A percentile compares a stretch with the other conserved stretches of the same genome.
Evolutionary conservation across 2,329 filamentous ascomycete species (phyloP).

Genomic region (Fusarium citri): DNA sequence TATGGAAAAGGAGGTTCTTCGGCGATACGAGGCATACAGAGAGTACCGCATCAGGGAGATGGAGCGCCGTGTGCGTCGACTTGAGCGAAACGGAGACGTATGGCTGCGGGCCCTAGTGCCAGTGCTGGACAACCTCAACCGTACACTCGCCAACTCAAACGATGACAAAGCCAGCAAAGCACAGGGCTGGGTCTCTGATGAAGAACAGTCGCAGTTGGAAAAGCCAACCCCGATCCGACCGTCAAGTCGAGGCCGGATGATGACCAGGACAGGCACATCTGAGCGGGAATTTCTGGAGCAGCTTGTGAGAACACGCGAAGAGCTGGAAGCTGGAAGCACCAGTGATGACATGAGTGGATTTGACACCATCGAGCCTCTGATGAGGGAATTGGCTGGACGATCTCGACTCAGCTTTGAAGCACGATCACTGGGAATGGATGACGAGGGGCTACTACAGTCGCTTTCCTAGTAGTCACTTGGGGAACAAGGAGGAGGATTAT

Average conservation of each 20-base stretch:
- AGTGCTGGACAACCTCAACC: slow-evolving; percentile 59
- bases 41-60: slow-evolving; percentile 60
- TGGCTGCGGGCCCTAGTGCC: slow-evolving; percentile 59
- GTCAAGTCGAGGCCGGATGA: slow-evolving; percentile 38
- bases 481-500: neutral
- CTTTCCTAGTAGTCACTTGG: slow-evolving; percentile 21
- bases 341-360: slow-evolving; percentile 52
- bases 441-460: slow-evolving; percentile 30
- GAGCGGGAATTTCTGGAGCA: slow-evolving; percentile 48
- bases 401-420: slow-evolving; percentile 46
- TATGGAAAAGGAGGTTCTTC: slow-evolving; percentile 52
- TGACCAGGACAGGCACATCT: slow-evolving; percentile 44
- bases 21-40: slow-evolving; percentile 55
- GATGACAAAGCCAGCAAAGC: slow-evolving; percentile 29
- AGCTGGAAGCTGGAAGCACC: slow-evolving; percentile 42
- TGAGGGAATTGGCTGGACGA: slow-evolving; percentile 56
- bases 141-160: slow-evolving; percentile 46
- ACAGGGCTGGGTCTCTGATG: slow-evolving; percentile 51
- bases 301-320: slow-evolving; percentile 44
- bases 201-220: slow-evolving; percentile 38
- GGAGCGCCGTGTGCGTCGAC: slow-evolving; percentile 58
- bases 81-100: slow-evolving; percentile 61
- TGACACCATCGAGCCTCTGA: slow-evolving; percentile 58
- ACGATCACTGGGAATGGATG: slow-evolving; percentile 43
- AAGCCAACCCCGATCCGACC: slow-evolving; percentile 18